A percentile compares a stretch with the other conserved stretches of the same genome.
Conservation (phyloP, 139 green algal species). For the Auxenochlorella protothecoides region DNA sequence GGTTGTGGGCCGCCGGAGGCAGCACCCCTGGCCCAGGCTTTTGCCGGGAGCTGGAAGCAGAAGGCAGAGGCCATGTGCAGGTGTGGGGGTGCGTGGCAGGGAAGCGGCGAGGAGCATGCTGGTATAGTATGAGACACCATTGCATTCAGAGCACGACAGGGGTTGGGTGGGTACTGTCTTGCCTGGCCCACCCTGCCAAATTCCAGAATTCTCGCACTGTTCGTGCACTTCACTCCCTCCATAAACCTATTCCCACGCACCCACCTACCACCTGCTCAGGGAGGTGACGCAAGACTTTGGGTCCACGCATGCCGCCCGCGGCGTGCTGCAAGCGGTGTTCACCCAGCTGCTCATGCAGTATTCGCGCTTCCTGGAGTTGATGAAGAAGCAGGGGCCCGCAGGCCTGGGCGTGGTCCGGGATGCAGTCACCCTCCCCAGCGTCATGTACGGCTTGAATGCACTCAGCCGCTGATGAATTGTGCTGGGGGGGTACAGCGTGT, state of each 20-base stretch:
- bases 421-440: constrained; percentile 82
- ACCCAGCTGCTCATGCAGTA: constrained; percentile 93
- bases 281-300: constrained; percentile 64
- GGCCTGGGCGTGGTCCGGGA: constrained; percentile 58
- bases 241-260: too few relatives aligned
- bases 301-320: constrained; percentile 27
- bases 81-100: constrained; percentile 1
- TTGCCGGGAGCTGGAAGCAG: constrained; percentile 59
- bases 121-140: too few relatives aligned
- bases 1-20: constrained; percentile 42
- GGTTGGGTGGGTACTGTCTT: not conserved
- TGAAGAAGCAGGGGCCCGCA: constrained; percentile 64
- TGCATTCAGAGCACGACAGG: too few relatives aligned
- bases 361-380: constrained; percentile 82
- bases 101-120: not conserved
- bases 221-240: too few relatives aligned
- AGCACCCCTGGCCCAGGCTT: constrained; percentile 53
- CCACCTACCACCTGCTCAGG: constrained; percentile 5
- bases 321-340: constrained; percentile 81
- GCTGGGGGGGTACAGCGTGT: too few relatives aligned
- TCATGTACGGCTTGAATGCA: constrained; percentile 83
- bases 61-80: constrained; percentile 68
- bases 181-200: not conserved
- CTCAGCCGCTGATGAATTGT: not conserved
- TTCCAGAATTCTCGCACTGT: too few relatives aligned